A percentile compares a stretch with the other conserved stretches of the same genome.
These are phyloP conservation scores for Penicillium sp. DNA, from an alignment of 2,329 filamentous ascomycete species.

Conservation along the genomic window DNA sequence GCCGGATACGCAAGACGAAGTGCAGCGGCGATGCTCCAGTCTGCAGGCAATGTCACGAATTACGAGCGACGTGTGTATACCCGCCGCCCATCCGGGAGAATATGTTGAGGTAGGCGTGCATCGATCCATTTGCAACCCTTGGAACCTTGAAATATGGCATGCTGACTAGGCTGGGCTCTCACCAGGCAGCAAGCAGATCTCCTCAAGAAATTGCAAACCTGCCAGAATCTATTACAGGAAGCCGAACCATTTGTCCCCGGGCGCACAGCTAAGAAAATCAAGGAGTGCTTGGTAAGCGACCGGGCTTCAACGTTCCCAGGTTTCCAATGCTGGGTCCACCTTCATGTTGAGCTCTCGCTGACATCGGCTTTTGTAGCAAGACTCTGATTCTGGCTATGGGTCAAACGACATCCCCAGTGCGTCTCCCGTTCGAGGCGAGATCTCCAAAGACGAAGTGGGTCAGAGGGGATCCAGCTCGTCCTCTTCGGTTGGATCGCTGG, in stretches of 20 bases:
- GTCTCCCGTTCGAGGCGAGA: neutral
- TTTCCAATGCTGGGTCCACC: neutral
- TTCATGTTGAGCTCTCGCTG: neutral
- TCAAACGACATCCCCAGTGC: neutral
- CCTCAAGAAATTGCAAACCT: conserved; percentile 3
- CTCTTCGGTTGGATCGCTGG: conserved; percentile 12
- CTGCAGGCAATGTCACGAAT: conserved; percentile 42
- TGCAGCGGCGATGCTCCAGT: conserved; percentile 44
- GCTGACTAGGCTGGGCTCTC: no score
- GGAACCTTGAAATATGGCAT: no score
- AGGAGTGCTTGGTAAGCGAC: conserved; percentile 7
- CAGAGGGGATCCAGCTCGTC: conserved; percentile 2
- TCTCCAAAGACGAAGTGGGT: conserved; percentile 1
- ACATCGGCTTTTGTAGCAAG: neutral
- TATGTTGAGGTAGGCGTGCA: conserved; percentile 33
- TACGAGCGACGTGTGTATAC: conserved; percentile 40
- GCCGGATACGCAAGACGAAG: conserved; percentile 44
- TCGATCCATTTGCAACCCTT: neutral
- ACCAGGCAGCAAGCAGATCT: conserved; percentile 8
- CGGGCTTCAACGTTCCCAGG: no score
- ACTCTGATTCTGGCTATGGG: no score
- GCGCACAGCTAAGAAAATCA: conserved; percentile 2
- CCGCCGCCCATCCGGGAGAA: conserved; percentile 39
- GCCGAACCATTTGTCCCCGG: conserved; percentile 1
- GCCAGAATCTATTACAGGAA: conserved; percentile 9